A percentile compares a stretch with the other conserved stretches of the same genome.
phyloP scores from a whole-genome alignment of 805 yeast genomes.

The Candida ponderosae region DNA sequence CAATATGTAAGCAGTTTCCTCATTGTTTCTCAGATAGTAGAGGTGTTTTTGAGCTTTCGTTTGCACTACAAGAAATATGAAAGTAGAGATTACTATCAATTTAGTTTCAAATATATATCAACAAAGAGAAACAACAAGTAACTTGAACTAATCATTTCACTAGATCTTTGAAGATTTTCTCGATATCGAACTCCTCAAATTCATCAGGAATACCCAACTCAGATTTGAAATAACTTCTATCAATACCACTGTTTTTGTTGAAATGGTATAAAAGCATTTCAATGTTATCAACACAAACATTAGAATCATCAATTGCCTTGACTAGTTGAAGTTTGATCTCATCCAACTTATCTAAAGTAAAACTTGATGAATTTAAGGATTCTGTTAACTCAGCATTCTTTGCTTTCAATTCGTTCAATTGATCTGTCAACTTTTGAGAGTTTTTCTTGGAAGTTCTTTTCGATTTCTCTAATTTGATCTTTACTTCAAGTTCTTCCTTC shows the following conservation, averaged over 20 bases:
- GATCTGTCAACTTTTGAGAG: slow-evolving; percentile 3
- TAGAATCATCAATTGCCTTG: slow-evolving; percentile 4
- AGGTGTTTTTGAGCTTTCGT: too few species aligned
- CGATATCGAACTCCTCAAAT: slow-evolving; percentile 19
- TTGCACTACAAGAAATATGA: too few species aligned
- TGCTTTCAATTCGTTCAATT: slow-evolving; percentile 7
- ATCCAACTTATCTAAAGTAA: slow-evolving; percentile 8
- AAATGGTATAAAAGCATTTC: slow-evolving; percentile 31
- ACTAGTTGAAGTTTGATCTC: slow-evolving; percentile 8
- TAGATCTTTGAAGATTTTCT: not conserved
- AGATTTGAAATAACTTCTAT: slow-evolving; percentile 20
- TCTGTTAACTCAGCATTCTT: slow-evolving; percentile 4
- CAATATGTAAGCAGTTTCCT: too few species aligned
- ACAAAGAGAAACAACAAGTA: too few species aligned
- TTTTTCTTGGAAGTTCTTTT: not conserved
- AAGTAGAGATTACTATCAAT: too few species aligned
- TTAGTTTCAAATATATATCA: too few species aligned
- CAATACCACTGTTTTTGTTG: slow-evolving; percentile 21
- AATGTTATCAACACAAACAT: slow-evolving; percentile 30
- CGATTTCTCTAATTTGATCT: slow-evolving; percentile 8
- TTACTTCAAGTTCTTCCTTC: slow-evolving; percentile 4
- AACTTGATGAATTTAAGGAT: slow-evolving; percentile 5
- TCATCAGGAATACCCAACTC: slow-evolving; percentile 40
- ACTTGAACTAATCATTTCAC: too few species aligned
- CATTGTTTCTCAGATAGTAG: too few species aligned